These are phyloP conservation scores for Solanum sitiens DNA, from an alignment of 257 asterid species.

Conservation along the genomic window DNA sequence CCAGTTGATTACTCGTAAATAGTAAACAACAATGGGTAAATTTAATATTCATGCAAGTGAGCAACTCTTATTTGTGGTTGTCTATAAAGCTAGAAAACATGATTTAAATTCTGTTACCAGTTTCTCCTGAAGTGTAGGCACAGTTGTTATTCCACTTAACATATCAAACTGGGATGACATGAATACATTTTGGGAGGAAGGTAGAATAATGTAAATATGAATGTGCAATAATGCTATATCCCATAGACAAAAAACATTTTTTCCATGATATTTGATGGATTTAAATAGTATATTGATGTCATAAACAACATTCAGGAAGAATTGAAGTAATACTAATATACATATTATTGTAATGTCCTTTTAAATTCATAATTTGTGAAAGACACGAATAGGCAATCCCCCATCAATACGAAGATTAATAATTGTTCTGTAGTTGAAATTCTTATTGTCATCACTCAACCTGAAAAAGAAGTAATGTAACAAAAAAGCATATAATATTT, in stretches of 20 bases:
- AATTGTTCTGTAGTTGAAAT: slow-evolving; percentile 40
- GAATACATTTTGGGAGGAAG: neutral
- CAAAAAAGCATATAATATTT: slow-evolving; percentile 34
- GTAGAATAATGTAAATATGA: neutral
- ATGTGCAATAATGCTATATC: neutral
- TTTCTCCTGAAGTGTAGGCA: neutral
- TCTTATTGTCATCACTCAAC: slow-evolving; percentile 20
- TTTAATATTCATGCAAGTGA: neutral
- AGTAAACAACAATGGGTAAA: neutral
- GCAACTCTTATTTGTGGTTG: neutral
- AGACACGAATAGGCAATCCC: slow-evolving; percentile 31
- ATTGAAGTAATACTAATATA: neutral
- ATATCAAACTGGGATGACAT: neutral
- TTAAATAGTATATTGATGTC: neutral
- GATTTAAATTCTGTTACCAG: neutral
- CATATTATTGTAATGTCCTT: neutral
- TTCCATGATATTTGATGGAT: neutral
- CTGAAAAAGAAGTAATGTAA: slow-evolving; percentile 23
- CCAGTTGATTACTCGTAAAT: no score
- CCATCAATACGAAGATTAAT: slow-evolving; percentile 49
- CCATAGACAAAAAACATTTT: neutral
- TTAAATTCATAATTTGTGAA: slow-evolving; percentile 4
- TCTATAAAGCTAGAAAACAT: neutral
- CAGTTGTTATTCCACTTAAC: neutral
- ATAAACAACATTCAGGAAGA: neutral